Evolutionary conservation across 2,329 filamentous ascomycete genomes (phyloP).

Genomic region (Pseudogymnoascus sp.): DNA sequence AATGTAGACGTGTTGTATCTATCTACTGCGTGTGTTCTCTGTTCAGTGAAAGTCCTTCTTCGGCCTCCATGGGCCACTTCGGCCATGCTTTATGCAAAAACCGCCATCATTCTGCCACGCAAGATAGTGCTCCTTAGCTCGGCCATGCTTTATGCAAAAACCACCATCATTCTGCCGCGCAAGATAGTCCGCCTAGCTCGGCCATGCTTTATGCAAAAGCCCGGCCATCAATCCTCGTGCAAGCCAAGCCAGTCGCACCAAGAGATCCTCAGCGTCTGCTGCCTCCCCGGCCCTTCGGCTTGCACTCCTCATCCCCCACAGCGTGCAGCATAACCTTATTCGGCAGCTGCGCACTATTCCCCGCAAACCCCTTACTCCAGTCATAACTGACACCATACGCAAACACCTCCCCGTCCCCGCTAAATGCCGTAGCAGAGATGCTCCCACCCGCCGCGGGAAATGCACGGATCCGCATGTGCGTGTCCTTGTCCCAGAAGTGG

Average conservation of each 20-base stretch:
- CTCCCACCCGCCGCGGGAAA: conserved; percentile 77
- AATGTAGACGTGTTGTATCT: neutral
- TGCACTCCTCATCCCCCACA: conserved; percentile 55
- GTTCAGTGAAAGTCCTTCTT: neutral
- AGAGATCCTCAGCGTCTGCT: conserved; percentile 5
- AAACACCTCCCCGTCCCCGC: conserved; percentile 73
- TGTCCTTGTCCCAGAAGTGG: conserved; percentile 92
- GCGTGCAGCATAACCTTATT: conserved; percentile 83
- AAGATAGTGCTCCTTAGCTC: neutral
- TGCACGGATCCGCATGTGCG: conserved; percentile 81
- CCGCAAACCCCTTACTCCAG: conserved; percentile 95
- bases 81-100: neutral
- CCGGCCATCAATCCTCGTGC: neutral
- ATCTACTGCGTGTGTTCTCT: neutral
- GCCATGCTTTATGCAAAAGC: neutral
- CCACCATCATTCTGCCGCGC: neutral
- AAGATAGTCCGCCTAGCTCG: neutral
- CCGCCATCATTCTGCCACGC: neutral
- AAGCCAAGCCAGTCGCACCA: neutral
- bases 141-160: neutral
- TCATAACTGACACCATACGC: conserved; percentile 94
- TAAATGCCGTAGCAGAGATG: conserved; percentile 86
- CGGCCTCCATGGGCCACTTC: neutral
- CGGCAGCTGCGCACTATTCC: conserved; percentile 65
- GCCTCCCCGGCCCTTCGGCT: conserved; percentile 31